These are phyloP conservation scores for Solanum arcanum DNA, from an alignment of 257 asterid species.

Conservation along the genomic window DNA sequence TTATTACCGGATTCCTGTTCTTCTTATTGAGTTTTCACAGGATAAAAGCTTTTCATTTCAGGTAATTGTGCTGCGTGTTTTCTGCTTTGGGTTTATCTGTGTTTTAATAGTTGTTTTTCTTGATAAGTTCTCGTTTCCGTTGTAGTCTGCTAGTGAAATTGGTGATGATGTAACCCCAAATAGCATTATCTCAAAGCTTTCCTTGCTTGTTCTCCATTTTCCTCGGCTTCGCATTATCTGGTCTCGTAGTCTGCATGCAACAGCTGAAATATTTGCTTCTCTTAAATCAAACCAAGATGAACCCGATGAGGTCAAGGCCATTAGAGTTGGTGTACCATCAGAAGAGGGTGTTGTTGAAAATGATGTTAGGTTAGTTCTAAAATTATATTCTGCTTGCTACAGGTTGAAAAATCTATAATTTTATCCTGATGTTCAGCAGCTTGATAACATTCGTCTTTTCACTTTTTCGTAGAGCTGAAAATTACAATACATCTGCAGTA, in stretches of 20 bases:
- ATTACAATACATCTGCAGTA: constrained; percentile 82
- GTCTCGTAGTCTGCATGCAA: constrained; percentile 96
- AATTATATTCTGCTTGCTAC: neutral
- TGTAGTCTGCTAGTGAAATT: constrained; percentile 85
- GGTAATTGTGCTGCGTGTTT: constrained; percentile 23
- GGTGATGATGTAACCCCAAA: constrained; percentile 90
- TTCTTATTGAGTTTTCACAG: constrained; percentile 90
- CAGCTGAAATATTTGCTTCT: constrained; percentile 74
- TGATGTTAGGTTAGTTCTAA: constrained; percentile 55
- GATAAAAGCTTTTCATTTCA: constrained; percentile 97
- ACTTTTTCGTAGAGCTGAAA: constrained; percentile 33
- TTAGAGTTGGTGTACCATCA: constrained; percentile 91
- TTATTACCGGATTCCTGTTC: constrained; percentile 86
- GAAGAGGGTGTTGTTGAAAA: constrained; percentile 87
- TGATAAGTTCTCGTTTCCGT: neutral
- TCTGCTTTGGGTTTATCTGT: neutral
- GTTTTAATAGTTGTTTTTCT: neutral
- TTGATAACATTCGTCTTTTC: neutral
- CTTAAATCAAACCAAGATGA: constrained; percentile 96
- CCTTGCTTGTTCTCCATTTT: constrained; percentile 88
- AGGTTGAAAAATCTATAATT: neutral
- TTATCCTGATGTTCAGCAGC: neutral
- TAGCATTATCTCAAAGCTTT: constrained; percentile 83
- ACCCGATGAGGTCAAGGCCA: constrained; percentile 94
- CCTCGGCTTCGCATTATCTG: constrained; percentile 92